Percentiles rank a stretch among this genome's conserved stretches.
These are phyloP conservation scores for Sporothrix euskadiensis DNA, from an alignment of 2,329 filamentous ascomycete species.

Conservation along the genomic window DNA sequence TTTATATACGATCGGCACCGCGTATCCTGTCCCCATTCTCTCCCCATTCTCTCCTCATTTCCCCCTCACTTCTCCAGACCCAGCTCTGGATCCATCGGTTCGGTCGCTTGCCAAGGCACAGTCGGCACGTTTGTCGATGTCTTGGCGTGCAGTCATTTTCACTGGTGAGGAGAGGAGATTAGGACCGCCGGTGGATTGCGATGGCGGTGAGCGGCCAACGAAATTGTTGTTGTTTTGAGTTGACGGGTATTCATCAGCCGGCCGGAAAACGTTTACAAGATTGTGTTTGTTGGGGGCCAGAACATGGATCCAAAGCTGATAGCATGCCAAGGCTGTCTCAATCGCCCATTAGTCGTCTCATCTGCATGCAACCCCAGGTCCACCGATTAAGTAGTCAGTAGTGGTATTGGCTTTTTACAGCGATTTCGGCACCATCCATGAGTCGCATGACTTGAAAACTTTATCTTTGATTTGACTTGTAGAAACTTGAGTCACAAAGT, in stretches of 20 bases:
- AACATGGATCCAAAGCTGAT: not conserved
- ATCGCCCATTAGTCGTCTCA: not conserved
- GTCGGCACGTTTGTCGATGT: not conserved
- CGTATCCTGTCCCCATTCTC: not conserved
- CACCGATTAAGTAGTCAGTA: not conserved
- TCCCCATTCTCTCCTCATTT: not conserved
- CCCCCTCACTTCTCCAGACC: conserved; percentile 3
- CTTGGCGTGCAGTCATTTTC: conserved; percentile 1
- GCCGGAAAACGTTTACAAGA: conserved; percentile 13
- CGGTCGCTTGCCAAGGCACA: not conserved
- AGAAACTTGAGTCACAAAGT: not conserved
- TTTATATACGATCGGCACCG: not conserved
- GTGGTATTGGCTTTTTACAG: not conserved
- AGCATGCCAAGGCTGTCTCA: not conserved
- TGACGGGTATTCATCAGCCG: not conserved
- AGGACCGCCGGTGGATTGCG: not conserved
- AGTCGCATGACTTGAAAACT: not conserved
- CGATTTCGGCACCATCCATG: not conserved
- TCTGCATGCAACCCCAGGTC: not conserved
- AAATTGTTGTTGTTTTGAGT: not conserved
- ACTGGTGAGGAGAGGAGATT: not conserved
- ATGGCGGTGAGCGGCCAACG: not conserved
- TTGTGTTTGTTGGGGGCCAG: not conserved
- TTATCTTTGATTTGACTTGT: not conserved
- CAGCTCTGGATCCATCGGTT: not conserved